Evolutionary conservation across 2,329 filamentous ascomycete species (phyloP), one percentile per base, ranked within the genome.

Genomic region (Phaeosphaeriaceae sp.): DNA sequence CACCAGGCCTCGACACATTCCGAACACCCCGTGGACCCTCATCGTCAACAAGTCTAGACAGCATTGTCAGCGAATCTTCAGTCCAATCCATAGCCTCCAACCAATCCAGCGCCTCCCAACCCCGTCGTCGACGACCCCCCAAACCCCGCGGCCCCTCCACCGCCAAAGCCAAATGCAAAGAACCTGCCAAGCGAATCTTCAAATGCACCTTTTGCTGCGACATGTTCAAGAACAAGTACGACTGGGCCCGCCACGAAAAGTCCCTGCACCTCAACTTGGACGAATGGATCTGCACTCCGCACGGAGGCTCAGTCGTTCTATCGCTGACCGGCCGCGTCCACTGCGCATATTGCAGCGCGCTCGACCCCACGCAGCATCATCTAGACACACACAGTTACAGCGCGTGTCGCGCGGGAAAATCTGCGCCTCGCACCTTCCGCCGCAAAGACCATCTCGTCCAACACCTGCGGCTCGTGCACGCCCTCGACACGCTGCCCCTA

Each of bases 341-440:
- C 34, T 86, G 83, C 62, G 81, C 79, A 3, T 86, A 84, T 60
- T 86, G 83, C 67, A 76, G 75, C 48, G 72, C 72, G 13, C 65
- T 73, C n/a, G 76, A 83, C 44, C 82, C 83, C 1, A 76, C 76
- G 6, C 66, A 73, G 20, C 76, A 80, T 15, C 83, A 86, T 65
- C 63, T 84, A 18, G 81, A 84, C 58, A 74, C 70, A 12, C 83
- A 86, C 68, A 83, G 83, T 55, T 83, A 81, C 61, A 72, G 72
- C 29, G 74, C 83, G 16, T 91, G 88, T 65, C 83, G 84, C 46
- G 86, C 89, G 60, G 82, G 86, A 60, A 78, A 77, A 2, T 55
- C 79, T 2, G 77, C 80, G 42, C 85, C 88, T 57, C 80, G 82
- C 21, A 82, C 80, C 0, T 84, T 84, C 63, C 83, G 80, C 54